These are phyloP conservation scores for Symbiodinium pilosum DNA, from an alignment of 73 alveolate genomes.

Conservation along the genomic window DNA sequence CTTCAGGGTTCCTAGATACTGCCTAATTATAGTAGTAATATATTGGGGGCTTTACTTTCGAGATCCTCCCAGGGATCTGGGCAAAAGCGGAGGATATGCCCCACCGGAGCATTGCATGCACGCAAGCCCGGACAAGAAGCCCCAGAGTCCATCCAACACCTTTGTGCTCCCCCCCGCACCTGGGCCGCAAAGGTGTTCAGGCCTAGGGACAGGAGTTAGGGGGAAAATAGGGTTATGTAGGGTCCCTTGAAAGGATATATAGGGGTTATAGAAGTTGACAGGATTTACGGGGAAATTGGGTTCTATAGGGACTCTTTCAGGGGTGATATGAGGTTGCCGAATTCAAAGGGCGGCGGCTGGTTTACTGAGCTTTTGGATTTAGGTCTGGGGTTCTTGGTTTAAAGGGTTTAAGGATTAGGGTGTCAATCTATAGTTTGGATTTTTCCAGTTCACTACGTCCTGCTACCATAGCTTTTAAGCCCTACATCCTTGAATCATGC, in stretches of 20 bases:
- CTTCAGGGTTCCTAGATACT: too few relatives aligned
- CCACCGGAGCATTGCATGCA: slow-evolving; percentile 92
- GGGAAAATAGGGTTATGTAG: not conserved
- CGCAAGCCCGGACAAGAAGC: not conserved
- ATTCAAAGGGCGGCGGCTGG: too few relatives aligned
- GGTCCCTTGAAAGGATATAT: not conserved
- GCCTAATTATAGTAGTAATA: too few relatives aligned
- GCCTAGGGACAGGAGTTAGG: too few relatives aligned
- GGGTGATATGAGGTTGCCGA: too few relatives aligned
- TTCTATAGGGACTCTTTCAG: not conserved
- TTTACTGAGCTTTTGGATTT: too few relatives aligned
- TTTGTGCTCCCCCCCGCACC: slow-evolving; percentile 15
- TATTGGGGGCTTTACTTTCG: too few relatives aligned
- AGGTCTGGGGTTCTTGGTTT: too few relatives aligned
- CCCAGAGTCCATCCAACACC: not conserved
- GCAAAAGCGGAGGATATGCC: slow-evolving; percentile 57
- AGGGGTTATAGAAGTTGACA: not conserved
- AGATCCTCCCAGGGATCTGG: too few relatives aligned
- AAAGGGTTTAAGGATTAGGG: too few relatives aligned
- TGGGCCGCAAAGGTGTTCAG: not conserved
- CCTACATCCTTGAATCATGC: not conserved
- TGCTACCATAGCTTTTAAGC: not conserved
- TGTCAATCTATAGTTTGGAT: not conserved
- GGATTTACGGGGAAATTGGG: not conserved
- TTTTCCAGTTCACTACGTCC: not conserved